Percentiles rank a stretch among this genome's conserved stretches.
Evolutionary conservation across 2,329 filamentous ascomycete genomes (phyloP).

Genomic region (Hypoxylon sp.): DNA sequence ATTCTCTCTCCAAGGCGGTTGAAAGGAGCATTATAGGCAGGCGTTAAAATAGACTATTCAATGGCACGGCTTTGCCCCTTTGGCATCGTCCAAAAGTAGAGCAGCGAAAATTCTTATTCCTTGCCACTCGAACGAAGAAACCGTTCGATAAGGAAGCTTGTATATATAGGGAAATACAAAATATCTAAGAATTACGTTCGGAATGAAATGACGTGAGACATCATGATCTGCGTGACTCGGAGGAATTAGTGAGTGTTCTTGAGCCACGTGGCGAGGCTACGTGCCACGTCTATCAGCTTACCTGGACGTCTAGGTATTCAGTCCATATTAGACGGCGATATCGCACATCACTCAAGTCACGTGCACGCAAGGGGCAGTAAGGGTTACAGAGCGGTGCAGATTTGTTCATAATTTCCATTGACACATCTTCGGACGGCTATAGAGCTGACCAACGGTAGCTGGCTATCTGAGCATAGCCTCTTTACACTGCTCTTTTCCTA

Average conservation of each 20-base stretch:
- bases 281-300: constrained; percentile 27
- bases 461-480: constrained; percentile 4
- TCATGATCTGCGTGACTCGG: constrained; percentile 10
- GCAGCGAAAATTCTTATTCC: background rate
- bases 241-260: constrained; percentile 3
- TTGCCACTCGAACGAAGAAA: background rate
- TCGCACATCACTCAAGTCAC: constrained; percentile 18
- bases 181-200: constrained; percentile 1
- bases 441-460: constrained; percentile 14
- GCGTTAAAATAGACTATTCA: constrained; percentile 5
- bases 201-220: constrained; percentile 1
- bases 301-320: background rate
- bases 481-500: constrained; percentile 7
- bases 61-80: background rate
- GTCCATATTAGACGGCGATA: background rate
- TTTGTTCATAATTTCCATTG: constrained; percentile 31
- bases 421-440: constrained; percentile 1
- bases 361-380: background rate
- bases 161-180: constrained; percentile 5
- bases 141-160: background rate
- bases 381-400: background rate
- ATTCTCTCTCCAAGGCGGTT: background rate
- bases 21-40: background rate
- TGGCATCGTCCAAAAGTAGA: background rate
- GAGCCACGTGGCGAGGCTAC: constrained; percentile 35